Percentiles rank a stretch among this genome's conserved stretches.
phyloP scores from a whole-genome alignment of 495 filamentous ascomycete species.

The Lindgomyces ingoldianus region DNA sequence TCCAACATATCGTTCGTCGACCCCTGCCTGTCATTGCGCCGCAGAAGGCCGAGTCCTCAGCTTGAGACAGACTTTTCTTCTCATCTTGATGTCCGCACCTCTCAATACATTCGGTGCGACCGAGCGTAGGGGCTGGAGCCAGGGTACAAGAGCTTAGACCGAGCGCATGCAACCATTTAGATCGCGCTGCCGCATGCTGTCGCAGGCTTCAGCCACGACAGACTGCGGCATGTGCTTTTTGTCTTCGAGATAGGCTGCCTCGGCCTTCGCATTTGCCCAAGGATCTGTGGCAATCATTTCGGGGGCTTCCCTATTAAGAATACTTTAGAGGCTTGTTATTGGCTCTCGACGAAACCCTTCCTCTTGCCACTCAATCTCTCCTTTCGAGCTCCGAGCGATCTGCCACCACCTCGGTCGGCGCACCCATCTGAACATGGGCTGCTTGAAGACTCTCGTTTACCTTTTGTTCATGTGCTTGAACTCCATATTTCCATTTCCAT shows the following conservation, averaged over 20 bases:
- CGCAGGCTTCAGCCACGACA: constrained; percentile 17
- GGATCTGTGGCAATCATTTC: constrained; percentile 31
- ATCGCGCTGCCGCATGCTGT: background rate
- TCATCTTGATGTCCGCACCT: background rate
- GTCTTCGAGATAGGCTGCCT: constrained; percentile 2
- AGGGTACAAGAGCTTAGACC: background rate
- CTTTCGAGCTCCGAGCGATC: constrained; percentile 21
- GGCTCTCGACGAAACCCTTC: background rate
- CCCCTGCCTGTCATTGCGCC: background rate
- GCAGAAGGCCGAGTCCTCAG: background rate
- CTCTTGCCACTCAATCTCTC: constrained; percentile 17
- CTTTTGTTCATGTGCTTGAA: constrained; percentile 29
- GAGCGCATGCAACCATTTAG: constrained; percentile 1
- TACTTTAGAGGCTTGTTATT: background rate
- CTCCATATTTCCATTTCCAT: constrained; percentile 8
- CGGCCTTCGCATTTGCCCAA: constrained; percentile 15
- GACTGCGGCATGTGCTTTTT: constrained; percentile 10
- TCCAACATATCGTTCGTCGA: background rate
- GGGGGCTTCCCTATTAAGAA: constrained; percentile 21
- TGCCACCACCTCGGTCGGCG: constrained; percentile 1
- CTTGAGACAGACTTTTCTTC: background rate
- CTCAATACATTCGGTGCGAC: background rate
- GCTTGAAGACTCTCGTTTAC: constrained; percentile 1
- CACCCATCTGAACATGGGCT: background rate
- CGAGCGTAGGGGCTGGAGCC: background rate